phyloP scores from a whole-genome alignment of 768 basidiomycete genomes.

The Xerocomellus amylosporus region DNA sequence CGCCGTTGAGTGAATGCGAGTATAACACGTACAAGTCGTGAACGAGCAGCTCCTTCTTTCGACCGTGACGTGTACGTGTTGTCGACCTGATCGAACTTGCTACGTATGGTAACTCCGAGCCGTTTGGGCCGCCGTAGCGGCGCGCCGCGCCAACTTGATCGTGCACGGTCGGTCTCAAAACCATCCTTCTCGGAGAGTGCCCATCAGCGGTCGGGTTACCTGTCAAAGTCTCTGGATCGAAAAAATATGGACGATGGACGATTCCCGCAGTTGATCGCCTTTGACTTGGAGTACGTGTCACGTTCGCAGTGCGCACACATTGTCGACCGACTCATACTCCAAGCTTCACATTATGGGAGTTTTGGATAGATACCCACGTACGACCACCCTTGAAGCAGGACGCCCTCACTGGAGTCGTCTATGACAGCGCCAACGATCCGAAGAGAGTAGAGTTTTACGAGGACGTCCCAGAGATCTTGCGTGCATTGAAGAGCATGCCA shows the following conservation, averaged over 20 bases:
- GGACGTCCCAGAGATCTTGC: constrained; percentile 74
- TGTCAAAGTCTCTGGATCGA: not conserved
- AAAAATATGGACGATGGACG: constrained; percentile 21
- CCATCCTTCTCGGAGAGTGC: not conserved
- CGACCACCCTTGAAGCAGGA: constrained; percentile 54
- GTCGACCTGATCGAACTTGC: too few relatives aligned
- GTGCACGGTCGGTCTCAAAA: not conserved
- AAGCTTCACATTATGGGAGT: constrained; percentile 83
- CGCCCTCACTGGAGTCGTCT: constrained; percentile 21
- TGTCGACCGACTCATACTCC: constrained; percentile 2
- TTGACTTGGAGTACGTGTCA: constrained; percentile 71
- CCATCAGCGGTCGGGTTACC: not conserved
- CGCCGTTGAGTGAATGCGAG: too few relatives aligned
- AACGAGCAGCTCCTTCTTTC: too few relatives aligned
- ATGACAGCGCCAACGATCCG: constrained; percentile 22
- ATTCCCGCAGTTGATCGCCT: constrained; percentile 67
- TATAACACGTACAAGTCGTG: too few relatives aligned
- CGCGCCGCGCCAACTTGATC: too few relatives aligned
- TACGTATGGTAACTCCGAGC: too few relatives aligned
- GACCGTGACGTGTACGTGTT: too few relatives aligned
- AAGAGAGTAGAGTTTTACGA: constrained; percentile 62
- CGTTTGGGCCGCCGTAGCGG: too few relatives aligned
- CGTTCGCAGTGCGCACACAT: constrained; percentile 1
- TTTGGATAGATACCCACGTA: constrained; percentile 85
- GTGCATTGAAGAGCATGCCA: constrained; percentile 44